Conservation (phyloP, 495 filamentous ascomycete genomes). For the Rostrohypoxylon terebratum region DNA sequence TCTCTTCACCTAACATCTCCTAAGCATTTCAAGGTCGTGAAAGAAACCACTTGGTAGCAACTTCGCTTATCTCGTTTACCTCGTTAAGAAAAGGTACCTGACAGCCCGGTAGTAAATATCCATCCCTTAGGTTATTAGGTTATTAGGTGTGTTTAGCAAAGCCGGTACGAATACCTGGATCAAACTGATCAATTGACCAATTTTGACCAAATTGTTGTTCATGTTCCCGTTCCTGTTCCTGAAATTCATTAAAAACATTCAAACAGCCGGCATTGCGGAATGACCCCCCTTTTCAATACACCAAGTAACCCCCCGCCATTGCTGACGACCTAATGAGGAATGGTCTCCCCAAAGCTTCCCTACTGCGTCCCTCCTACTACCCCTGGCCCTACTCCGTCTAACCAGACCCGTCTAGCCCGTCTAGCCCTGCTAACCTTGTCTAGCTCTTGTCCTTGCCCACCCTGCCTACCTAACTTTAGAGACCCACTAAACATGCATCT, state of each 20-base stretch:
- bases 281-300: conserved; percentile 23
- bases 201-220: not conserved
- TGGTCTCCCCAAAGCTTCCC: conserved; percentile 21
- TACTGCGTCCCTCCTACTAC: too few relatives aligned
- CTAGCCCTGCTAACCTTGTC: conserved; percentile 25
- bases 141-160: conserved; percentile 10
- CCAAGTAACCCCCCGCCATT: conserved; percentile 24
- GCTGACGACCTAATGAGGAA: conserved; percentile 31
- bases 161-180: conserved; percentile 34
- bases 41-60: not conserved
- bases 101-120: not conserved
- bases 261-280: conserved; percentile 37
- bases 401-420: too few relatives aligned
- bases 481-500: conserved; percentile 45
- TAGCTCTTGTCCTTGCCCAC: conserved; percentile 3
- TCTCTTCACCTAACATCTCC: not conserved
- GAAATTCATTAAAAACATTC: conserved; percentile 26
- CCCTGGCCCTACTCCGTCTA: conserved; percentile 28
- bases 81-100: not conserved
- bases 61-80: conserved; percentile 3
- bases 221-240: conserved; percentile 28
- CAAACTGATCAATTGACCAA: not conserved
- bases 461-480: conserved; percentile 11
- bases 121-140: conserved; percentile 1
- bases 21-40: not conserved